Base-by-base conservation (phyloP, 139 green algal species). In the Medakamo hakoo region DNA sequence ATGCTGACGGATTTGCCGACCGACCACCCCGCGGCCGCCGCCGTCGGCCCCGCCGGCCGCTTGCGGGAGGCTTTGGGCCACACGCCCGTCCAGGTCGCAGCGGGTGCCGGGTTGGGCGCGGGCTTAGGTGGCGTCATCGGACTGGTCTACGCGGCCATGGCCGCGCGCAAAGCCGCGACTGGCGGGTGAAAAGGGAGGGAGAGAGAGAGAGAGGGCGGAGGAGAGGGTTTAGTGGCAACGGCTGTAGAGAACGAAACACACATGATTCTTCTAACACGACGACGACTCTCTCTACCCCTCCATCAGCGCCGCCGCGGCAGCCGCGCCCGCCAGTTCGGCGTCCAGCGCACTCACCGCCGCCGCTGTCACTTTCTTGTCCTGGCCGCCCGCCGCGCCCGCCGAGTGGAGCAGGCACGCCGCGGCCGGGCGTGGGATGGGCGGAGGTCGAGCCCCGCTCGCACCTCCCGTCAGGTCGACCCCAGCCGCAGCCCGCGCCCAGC, bases 1-100 rank as follows among this genome's bases (percentile, higher is more conserved):
- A 85, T 90, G 23, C 83, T 90, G 26, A 84, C 71, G 24, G 78
- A 91, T 67, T 71, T 94, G 55, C 86, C 86, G 20, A 68, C 74
- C 0, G 84, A 88, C 49, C 86, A 94, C 49, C 86, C 85, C 0
- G 76, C 88, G 0, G 68, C 64, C 32, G 58, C 65, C 60, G 70
- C 49, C 3, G 9, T 21, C 40, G n/a, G n/a, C n/a, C n/a, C n/a
- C n/a, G 52, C 59, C 1, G 29, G 67, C 52, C 65, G 67, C 55
- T 66, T 94, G 20, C 71, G 80, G 14, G 86, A 94, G n/a, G 73
- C 73, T 9, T 63, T 94, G 31, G 86, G 86, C 0, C 86, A 94
- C 68, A 93, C 85, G 5, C 86, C 85, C 1, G 26, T 83, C 26
- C 80, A 93, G 67, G 52, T 78, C 19, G 68, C 60, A 5, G 64